A percentile compares a stretch with the other conserved stretches of the same genome.
phyloP scores from a whole-genome alignment of 169 alveolate genomes.

The Plasmodium fragile region DNA sequence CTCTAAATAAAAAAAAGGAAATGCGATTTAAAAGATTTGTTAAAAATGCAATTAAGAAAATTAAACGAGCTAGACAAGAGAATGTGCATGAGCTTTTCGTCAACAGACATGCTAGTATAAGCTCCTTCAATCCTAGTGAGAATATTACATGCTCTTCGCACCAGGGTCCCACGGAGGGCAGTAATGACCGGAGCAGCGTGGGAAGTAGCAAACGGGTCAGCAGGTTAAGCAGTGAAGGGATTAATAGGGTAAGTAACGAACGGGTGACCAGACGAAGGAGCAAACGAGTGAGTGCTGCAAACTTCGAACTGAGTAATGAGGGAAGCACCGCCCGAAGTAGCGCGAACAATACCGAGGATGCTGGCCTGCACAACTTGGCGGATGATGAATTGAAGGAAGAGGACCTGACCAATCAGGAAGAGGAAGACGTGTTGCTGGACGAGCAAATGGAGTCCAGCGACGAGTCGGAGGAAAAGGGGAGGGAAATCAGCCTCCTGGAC shows the following conservation, averaged over 20 bases:
- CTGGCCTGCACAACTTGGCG: background rate
- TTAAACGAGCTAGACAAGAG: constrained; percentile 36
- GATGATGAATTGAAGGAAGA: constrained; percentile 53
- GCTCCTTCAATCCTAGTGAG: constrained; percentile 41
- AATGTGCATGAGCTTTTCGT: constrained; percentile 46
- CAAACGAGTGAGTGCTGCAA: background rate
- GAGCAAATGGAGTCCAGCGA: constrained; percentile 35
- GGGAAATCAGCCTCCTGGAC: constrained; percentile 40
- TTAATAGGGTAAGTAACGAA: background rate
- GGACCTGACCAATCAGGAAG: constrained; percentile 46
- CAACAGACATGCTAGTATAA: background rate
- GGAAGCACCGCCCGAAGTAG: background rate
- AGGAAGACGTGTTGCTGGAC: constrained; percentile 38
- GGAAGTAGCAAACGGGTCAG: background rate
- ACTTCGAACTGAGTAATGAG: background rate
- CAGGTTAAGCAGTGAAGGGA: background rate
- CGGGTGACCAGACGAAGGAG: background rate
- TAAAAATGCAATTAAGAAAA: constrained; percentile 83
- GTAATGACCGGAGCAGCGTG: background rate
- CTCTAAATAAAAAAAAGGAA: constrained; percentile 81
- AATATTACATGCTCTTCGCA: background rate
- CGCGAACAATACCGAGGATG: background rate
- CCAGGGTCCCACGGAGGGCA: background rate
- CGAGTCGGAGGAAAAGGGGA: constrained; percentile 33
- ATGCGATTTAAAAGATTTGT: constrained; percentile 83